phyloP scores from a whole-genome alignment of 768 basidiomycete genomes.

The Lyophyllum decastes region DNA sequence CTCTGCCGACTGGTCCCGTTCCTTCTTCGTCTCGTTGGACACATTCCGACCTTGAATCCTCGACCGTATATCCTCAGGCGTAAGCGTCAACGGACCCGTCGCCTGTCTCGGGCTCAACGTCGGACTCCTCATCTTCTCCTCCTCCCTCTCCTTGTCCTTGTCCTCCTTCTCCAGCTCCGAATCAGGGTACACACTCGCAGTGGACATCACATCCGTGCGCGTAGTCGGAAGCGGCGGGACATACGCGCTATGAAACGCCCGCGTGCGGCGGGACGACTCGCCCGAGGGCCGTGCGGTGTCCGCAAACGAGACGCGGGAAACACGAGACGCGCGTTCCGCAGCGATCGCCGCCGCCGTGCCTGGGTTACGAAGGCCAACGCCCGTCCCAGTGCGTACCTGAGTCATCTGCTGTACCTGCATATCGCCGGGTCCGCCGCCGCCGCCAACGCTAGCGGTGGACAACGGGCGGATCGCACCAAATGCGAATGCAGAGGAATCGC shows the following conservation, averaged over 20 bases:
- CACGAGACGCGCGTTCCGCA: constrained; percentile 43
- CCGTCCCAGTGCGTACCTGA: constrained; percentile 17
- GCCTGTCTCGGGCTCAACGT: constrained; percentile 39
- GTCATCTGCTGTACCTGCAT: neutral
- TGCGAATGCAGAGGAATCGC: constrained; percentile 50
- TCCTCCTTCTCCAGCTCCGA: constrained; percentile 16
- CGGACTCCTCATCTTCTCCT: constrained; percentile 12
- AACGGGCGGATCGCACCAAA: constrained; percentile 58
- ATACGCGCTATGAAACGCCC: constrained; percentile 43
- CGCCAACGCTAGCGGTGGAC: constrained; percentile 45
- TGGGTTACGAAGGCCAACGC: constrained; percentile 53
- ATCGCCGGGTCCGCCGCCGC: constrained; percentile 24
- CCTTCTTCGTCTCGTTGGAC: constrained; percentile 11
- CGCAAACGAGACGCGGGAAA: constrained; percentile 73
- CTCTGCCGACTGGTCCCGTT: constrained; percentile 27
- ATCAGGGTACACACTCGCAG: constrained; percentile 14
- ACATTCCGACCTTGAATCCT: constrained; percentile 37
- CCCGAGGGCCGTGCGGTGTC: constrained; percentile 43
- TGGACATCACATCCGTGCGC: constrained; percentile 5
- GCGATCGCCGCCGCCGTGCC: constrained; percentile 27
- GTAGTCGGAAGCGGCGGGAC: constrained; percentile 37
- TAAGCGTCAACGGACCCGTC: constrained; percentile 43
- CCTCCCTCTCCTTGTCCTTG: constrained; percentile 11
- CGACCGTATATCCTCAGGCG: constrained; percentile 62
- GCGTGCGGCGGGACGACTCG: constrained; percentile 36